Base-by-base conservation (phyloP, 2,329 filamentous ascomycete genomes). In the Phialophora macrospora region DNA sequence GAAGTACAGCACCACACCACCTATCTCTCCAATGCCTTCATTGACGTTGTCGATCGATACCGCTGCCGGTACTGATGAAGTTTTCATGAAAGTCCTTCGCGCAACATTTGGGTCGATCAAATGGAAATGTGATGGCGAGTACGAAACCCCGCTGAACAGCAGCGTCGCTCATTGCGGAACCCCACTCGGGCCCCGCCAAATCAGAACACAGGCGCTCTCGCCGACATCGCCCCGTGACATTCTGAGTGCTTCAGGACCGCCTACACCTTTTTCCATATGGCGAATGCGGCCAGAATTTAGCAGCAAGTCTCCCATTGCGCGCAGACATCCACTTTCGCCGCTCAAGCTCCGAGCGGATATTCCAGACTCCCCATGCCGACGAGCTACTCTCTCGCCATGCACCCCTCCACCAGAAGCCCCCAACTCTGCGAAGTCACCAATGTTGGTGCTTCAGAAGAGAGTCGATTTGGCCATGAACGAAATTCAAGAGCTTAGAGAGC, bases 81-180 rank as follows among this genome's bases (percentile, higher is more conserved):
- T 67, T 2, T 41, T 69, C 17, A 57, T 70, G 56, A 69, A 66
- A 26, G 55, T 65, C 30, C 64, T 71, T 12, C 65, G 68, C 11
- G 54, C 60, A 14, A 68, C 64, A 17, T 71, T 66, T 41, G 52
- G 41, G 14, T 60, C 62, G 20, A 66, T 70, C 28, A 65, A 60
- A 55, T 71, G 69, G 69, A 68, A 58, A 34, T 68, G 60, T 58
- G 69, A 70, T 14, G 66, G 63, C 3, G 68, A 68, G 30, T 68
- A 59, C 54, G 65, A 68, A 44, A 71, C 69, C n/a, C 68, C 69
- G 3, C 52, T 71, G 41, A 70, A 70, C 60, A 70, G 69, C 55
- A 70, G 69, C 20, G 62, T 70, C 24, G 69, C 67, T 22, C 67
- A 69, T 28, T 70, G 69, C 55, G 69, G 69, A n/a, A 70, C 69